A percentile compares a stretch with the other conserved stretches of the same genome.
Conservation (phyloP, 2,329 filamentous ascomycete genomes). For the Moelleriella libera region DNA sequence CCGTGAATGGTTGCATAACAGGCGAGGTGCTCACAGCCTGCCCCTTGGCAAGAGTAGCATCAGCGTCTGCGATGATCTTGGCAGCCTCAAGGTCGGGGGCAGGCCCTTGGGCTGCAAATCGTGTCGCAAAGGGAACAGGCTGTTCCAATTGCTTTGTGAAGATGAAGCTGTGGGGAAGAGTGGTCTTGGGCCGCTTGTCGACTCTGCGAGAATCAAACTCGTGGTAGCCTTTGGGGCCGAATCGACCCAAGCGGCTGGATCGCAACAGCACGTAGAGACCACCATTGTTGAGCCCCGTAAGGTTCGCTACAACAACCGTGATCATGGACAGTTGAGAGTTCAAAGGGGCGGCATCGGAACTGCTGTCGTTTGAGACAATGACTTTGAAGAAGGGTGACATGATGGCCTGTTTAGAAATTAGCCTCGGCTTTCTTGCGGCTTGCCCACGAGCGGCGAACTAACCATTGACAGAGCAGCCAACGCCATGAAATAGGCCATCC, state of each 20-base stretch:
- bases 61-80: no score
- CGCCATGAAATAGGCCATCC: slow-evolving; percentile 55
- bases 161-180: slow-evolving; percentile 4
- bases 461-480: slow-evolving; percentile 44
- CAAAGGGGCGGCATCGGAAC: slow-evolving; percentile 18
- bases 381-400: slow-evolving; percentile 48
- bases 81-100: no score
- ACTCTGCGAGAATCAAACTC: slow-evolving; percentile 29
- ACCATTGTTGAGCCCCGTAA: slow-evolving; percentile 50
- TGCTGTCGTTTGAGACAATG: slow-evolving; percentile 32
- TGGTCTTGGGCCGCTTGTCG: slow-evolving; percentile 2
- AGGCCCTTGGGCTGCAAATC: neutral
- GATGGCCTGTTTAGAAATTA: slow-evolving; percentile 27
- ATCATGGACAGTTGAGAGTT: slow-evolving; percentile 41
- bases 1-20: neutral
- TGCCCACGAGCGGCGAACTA: slow-evolving; percentile 10
- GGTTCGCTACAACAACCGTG: slow-evolving; percentile 49
- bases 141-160: slow-evolving; percentile 9
- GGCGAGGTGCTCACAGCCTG: no score
- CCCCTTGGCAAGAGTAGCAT: no score
- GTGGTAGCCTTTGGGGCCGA: slow-evolving; percentile 25
- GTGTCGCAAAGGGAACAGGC: slow-evolving; percentile 5
- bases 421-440: neutral
- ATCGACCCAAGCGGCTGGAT: slow-evolving; percentile 43
- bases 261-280: slow-evolving; percentile 54